These are phyloP conservation scores for Rhodofomes roseus DNA, from an alignment of 1,284 basidiomycete genomes.

Conservation along the genomic window DNA sequence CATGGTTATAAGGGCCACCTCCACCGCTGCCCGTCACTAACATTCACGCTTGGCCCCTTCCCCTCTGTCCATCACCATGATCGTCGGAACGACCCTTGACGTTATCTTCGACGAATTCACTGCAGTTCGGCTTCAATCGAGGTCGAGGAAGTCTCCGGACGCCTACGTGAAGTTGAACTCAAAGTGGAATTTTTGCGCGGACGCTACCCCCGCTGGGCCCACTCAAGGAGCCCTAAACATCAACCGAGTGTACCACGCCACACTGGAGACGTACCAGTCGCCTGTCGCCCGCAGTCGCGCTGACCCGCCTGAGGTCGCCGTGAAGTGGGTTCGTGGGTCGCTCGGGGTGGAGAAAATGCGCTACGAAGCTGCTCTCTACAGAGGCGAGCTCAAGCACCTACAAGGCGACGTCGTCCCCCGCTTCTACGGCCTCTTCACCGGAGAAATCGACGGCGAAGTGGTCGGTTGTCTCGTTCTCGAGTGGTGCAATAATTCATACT, in stretches of 20 bases:
- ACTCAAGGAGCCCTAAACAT: constrained; percentile 2
- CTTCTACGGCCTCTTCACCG: constrained; percentile 15
- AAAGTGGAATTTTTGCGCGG: constrained; percentile 4
- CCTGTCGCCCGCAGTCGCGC: background rate
- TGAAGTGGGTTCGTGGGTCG: constrained; percentile 16
- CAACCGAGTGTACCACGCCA: constrained; percentile 12
- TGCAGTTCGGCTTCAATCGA: constrained; percentile 11
- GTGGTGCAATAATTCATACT: constrained; percentile 25
- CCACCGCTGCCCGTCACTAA: background rate
- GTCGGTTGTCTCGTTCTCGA: constrained; percentile 36
- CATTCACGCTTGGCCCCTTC: background rate
- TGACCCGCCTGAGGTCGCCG: constrained; percentile 11
- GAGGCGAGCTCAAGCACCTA: constrained; percentile 6
- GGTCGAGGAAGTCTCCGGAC: constrained; percentile 6
- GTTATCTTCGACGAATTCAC: constrained; percentile 13
- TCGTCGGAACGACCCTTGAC: constrained; percentile 6
- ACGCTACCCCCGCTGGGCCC: background rate
- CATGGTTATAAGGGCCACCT: constrained; percentile 1
- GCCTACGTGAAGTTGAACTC: constrained; percentile 10
- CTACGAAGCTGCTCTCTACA: constrained; percentile 15
- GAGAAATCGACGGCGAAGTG: constrained; percentile 6
- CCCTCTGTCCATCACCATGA: background rate
- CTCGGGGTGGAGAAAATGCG: background rate
- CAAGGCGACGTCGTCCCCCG: constrained; percentile 13
- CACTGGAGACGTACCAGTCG: constrained; percentile 8